Conservation (phyloP, 2,329 filamentous ascomycete species). For the Penicillium sp. region DNA sequence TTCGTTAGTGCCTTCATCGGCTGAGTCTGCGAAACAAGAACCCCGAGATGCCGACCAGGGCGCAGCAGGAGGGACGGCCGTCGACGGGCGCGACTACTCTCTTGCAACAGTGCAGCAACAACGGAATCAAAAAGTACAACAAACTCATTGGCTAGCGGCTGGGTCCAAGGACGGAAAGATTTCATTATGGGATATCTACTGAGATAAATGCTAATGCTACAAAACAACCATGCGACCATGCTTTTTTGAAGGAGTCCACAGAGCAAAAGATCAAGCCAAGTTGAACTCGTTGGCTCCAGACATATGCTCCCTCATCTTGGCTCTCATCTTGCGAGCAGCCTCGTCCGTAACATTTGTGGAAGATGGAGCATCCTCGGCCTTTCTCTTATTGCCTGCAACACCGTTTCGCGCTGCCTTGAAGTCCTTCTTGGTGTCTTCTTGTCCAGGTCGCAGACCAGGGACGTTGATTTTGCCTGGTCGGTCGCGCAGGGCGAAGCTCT, state of each 20-base stretch:
- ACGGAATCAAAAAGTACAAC: constrained; percentile 63
- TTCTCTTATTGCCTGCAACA: constrained; percentile 39
- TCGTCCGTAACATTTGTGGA: constrained; percentile 42
- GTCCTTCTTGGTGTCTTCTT: constrained; percentile 48
- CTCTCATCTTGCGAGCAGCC: constrained; percentile 55
- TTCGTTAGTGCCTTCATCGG: neutral
- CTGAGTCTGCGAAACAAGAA: neutral
- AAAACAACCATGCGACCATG: constrained; percentile 28
- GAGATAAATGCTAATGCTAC: constrained; percentile 32
- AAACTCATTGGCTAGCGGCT: constrained; percentile 82
- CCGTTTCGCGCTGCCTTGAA: constrained; percentile 47
- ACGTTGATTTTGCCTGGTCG: constrained; percentile 75
- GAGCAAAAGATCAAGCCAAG: constrained; percentile 46
- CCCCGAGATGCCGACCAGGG: neutral
- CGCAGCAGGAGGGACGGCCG: constrained; percentile 4
- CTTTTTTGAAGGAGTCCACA: constrained; percentile 5
- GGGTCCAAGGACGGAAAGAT: constrained; percentile 95
- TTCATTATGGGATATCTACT: constrained; percentile 94
- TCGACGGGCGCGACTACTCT: constrained; percentile 18
- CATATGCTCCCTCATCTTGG: constrained; percentile 54
- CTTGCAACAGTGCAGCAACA: constrained; percentile 60
- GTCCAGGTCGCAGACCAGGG: constrained; percentile 51
- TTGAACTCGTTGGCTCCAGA: constrained; percentile 59
- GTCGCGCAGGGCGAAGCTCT: constrained; percentile 88
- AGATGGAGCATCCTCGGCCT: constrained; percentile 29